Base-by-base conservation (phyloP, 129 eudicot species). In the Erigeron canadensis region DNA sequence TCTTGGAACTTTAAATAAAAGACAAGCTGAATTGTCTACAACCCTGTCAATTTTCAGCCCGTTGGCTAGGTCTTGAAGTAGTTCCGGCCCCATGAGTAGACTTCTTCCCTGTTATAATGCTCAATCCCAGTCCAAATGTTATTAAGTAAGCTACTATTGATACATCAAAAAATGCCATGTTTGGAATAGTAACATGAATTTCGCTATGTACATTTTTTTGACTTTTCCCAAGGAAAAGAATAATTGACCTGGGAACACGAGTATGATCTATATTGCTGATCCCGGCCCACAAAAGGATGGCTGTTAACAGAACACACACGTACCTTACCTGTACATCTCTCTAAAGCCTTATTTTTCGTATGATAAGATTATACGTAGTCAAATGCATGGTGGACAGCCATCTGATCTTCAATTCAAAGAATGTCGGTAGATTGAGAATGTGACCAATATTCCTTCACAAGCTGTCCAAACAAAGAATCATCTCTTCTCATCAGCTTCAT, bases 371-470 rank as follows among this genome's bases (percentile, higher is more conserved):
- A 60, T 46, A 58, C 23, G 40, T 59, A 37, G 58, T 67, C 21
- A 63, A 64, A 64, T n/a, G n/a, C n/a, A n/a, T 64, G 71, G 69
- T 46, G 69, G 61, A 17, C 23, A 37, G 18, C 16, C 39, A 10
- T 63, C 48, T 61, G 37, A n/a, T 22, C 59, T 63, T 85, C 66
- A 85, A 44, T 63, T 85, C 66, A 85, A 44, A 77, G 78, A 47
- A 83, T 65, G 72, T 87, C 70, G 54, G 88, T 82, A 28, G 95
- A 82, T 4, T 85, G 89, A 73, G 78, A 74, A 72, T 91, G 87
- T 17, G 97, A 88, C 97, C 96, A 91, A 62, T 91, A 91, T 77
- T 91, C 97, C 83, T 84, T 82, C 7, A 91, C 96, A 77, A 91
- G 97, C 72, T 81, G 87, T 75, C 87, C 96, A 81, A 91, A 91